A percentile compares a stretch with the other conserved stretches of the same genome.
Evolutionary conservation across 805 yeast species (phyloP).

Genomic region (Starmerella floris): DNA sequence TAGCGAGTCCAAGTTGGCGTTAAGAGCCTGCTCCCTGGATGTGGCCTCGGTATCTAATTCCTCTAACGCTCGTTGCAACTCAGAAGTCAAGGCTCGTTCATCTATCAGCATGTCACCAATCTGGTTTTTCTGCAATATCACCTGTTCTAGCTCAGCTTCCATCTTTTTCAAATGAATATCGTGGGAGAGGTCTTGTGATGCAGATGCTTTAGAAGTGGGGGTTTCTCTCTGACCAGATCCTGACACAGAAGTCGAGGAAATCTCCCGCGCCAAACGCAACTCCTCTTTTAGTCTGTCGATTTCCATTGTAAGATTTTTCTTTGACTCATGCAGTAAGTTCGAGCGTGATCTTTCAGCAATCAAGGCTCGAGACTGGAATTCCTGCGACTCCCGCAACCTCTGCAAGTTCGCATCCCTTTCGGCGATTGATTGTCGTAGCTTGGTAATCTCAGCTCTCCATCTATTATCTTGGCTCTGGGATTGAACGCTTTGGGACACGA

Average conservation of each 20-base stretch:
- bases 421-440: background rate
- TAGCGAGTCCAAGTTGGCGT: background rate
- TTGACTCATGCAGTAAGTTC: background rate
- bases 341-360: background rate
- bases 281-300: background rate
- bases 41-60: background rate
- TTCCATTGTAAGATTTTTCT: background rate
- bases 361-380: background rate
- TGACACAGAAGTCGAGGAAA: background rate
- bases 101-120: background rate
- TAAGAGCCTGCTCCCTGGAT: background rate
- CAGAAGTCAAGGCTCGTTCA: background rate
- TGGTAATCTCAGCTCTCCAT: background rate
- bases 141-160: background rate
- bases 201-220: background rate
- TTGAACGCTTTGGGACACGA: background rate
- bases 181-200: background rate
- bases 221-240: no score
- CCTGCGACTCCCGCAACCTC: background rate
- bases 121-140: background rate
- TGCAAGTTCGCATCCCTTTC: background rate
- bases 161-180: background rate
- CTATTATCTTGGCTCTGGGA: background rate
- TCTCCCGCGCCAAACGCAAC: background rate
- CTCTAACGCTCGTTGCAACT: background rate